A percentile compares a stretch with the other conserved stretches of the same genome.
Conservation (phyloP, 1,139 yeast species). For the Lodderomyces theae region DNA sequence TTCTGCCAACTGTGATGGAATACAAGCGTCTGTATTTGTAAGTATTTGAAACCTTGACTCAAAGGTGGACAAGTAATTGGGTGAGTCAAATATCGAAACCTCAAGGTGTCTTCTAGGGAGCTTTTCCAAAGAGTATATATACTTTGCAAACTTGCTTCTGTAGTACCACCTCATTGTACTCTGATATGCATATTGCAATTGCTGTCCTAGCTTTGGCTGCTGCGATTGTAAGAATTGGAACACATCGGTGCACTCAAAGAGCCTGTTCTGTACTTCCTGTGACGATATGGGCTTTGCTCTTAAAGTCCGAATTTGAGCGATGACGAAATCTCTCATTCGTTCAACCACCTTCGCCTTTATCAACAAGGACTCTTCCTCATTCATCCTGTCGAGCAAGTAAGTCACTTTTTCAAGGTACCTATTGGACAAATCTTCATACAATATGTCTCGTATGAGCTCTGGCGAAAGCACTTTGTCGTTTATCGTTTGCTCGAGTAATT, state of each 20-base stretch:
- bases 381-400: slow-evolving; percentile 23
- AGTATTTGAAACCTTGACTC: slow-evolving; percentile 47
- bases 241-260: slow-evolving; percentile 60
- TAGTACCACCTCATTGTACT: slow-evolving; percentile 95
- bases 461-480: slow-evolving; percentile 78
- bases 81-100: slow-evolving; percentile 48
- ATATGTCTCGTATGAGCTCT: slow-evolving; percentile 48
- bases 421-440: slow-evolving; percentile 43
- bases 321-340: slow-evolving; percentile 68
- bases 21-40: slow-evolving; percentile 33
- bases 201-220: slow-evolving; percentile 67
- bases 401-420: slow-evolving; percentile 61
- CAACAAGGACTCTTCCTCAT: slow-evolving; percentile 44
- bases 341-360: slow-evolving; percentile 54
- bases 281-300: slow-evolving; percentile 54
- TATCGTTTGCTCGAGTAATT: slow-evolving; percentile 65
- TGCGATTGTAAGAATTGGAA: slow-evolving; percentile 54
- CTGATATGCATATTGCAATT: slow-evolving; percentile 74
- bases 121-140: slow-evolving; percentile 70
- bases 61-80: slow-evolving; percentile 54
- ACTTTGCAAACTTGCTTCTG: slow-evolving; percentile 71
- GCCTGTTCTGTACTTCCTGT: slow-evolving; percentile 67
- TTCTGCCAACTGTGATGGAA: slow-evolving; percentile 86
- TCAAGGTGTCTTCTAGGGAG: slow-evolving; percentile 54
- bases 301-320: slow-evolving; percentile 60